Evolutionary conservation across 2,329 filamentous ascomycete species (phyloP).

Genomic region (Mariannaea sp.): DNA sequence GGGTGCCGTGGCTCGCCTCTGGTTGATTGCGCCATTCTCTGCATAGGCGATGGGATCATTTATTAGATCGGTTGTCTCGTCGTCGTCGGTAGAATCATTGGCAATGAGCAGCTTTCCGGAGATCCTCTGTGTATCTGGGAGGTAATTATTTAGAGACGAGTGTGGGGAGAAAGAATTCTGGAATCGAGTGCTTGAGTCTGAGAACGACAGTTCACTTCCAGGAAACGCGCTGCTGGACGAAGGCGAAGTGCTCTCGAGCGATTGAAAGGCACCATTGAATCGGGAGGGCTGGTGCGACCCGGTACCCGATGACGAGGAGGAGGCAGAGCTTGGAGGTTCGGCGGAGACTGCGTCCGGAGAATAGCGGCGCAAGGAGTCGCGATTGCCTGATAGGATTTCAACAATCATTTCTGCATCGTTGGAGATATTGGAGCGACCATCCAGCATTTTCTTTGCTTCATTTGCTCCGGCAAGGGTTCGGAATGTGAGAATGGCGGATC

Average conservation of each 20-base stretch:
- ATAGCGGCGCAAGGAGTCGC: conserved; percentile 39
- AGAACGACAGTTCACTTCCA: conserved; percentile 63
- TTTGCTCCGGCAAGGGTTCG: conserved; percentile 57
- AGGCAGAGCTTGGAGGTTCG: conserved; percentile 27
- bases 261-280: conserved; percentile 66
- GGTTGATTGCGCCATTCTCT: conserved; percentile 55
- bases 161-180: conserved; percentile 73
- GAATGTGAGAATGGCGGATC: conserved; percentile 59
- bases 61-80: conserved; percentile 73
- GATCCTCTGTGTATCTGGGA: conserved; percentile 63
- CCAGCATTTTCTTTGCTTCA: conserved; percentile 61
- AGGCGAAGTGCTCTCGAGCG: conserved; percentile 65
- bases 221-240: conserved; percentile 59
- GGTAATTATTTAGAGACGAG: conserved; percentile 72
- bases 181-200: conserved; percentile 58
- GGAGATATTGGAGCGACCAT: conserved; percentile 58
- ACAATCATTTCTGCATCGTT: conserved; percentile 60
- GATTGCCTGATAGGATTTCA: conserved; percentile 58
- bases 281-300: conserved; percentile 60
- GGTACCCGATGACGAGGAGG: conserved; percentile 48
- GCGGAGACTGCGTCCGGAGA: conserved; percentile 29
- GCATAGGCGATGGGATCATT: conserved; percentile 75
- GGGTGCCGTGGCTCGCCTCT: conserved; percentile 72
- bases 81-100: conserved; percentile 65
- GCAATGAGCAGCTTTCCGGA: conserved; percentile 75